phyloP scores from a whole-genome alignment of 768 basidiomycete genomes.

The Lactarius pseudohatsudake region DNA sequence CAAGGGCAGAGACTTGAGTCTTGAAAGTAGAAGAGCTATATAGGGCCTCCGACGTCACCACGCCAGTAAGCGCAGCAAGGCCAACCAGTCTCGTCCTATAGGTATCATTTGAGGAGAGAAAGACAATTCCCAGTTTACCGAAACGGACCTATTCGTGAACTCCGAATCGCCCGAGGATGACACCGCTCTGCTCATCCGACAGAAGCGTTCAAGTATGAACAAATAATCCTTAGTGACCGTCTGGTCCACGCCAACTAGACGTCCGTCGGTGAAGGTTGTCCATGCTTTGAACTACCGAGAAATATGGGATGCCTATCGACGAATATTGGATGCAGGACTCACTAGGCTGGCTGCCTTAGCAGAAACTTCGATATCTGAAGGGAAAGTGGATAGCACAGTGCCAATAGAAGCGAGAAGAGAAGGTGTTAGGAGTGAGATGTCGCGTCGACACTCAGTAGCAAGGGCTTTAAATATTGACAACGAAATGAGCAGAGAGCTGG shows the following conservation, averaged over 20 bases:
- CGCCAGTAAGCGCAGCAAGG: slow-evolving; percentile 77
- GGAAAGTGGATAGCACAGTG: slow-evolving; percentile 51
- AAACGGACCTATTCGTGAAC: slow-evolving; percentile 63
- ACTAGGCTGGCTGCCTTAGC: slow-evolving; percentile 81
- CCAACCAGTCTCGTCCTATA: slow-evolving; percentile 81
- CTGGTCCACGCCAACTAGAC: slow-evolving; percentile 76
- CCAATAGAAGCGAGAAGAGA: slow-evolving; percentile 67
- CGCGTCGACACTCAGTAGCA: slow-evolving; percentile 83
- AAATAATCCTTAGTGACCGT: slow-evolving; percentile 69
- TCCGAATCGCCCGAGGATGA: slow-evolving; percentile 60
- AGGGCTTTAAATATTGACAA: slow-evolving; percentile 79
- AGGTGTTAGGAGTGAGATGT: slow-evolving; percentile 72
- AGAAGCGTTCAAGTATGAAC: slow-evolving; percentile 62
- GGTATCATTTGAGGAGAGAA: slow-evolving; percentile 7
- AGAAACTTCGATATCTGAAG: slow-evolving; percentile 70
- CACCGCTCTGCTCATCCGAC: slow-evolving; percentile 54
- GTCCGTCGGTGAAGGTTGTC: slow-evolving; percentile 89
- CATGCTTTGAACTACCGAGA: slow-evolving; percentile 79
- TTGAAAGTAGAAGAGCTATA: slow-evolving; percentile 73
- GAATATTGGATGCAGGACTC: slow-evolving; percentile 35
- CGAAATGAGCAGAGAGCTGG: slow-evolving; percentile 76
- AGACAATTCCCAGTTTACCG: not conserved
- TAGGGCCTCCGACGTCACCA: slow-evolving; percentile 80
- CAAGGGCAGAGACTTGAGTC: slow-evolving; percentile 65
- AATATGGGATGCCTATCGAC: not conserved